Base-by-base conservation (phyloP, 2,329 filamentous ascomycete genomes). In the Arachnopeziza araneosa region DNA sequence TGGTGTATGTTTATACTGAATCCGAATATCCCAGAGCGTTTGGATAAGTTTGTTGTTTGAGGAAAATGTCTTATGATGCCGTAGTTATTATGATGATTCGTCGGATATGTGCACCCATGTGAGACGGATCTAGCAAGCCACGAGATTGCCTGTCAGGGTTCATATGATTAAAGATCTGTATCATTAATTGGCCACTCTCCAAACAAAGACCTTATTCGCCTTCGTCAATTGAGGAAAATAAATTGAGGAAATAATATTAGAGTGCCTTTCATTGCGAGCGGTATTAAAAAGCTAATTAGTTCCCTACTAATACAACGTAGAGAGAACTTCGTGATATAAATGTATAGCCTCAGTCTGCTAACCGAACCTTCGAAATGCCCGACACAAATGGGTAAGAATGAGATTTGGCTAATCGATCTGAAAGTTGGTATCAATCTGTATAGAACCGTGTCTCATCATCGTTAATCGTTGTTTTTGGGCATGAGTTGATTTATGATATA, bases 371-470 rank as follows among this genome's bases (percentile, higher is more conserved):
- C 17, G 36, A 9, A 30, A 44, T 44, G 36, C 36, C 10, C 3
- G 17, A 17, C 6, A 44, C 6, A 44, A 44, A 12, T 8, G 17
- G 17, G 6, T 44, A 7, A 12, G 17, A 14, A 44, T 44, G 36
- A 44, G 36, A 44, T 44, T 14, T 44, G 17, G 10, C 36, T 4
- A 19, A 44, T 44, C 17, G 36, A 44, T 19, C 36, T 44, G 36
- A 19, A 44, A 44, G 44, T 55, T 53, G 55, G 22, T 54, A 55
- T 55, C 58, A 59, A 56, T 61, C 57, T 64, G 62, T 52, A 58
- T 54, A 52, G 54, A 56, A 60, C 61, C 60, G 56, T 64, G 61
- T 49, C 55, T 63, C 63, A 60, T 62, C 58, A 59, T 63, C 60
- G 59, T 63, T 48, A 57, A 50, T 63, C 61, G 59, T 62, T 51